A percentile compares a stretch with the other conserved stretches of the same genome.
These are phyloP conservation scores for Lenwebbia sp. DNA, from an alignment of 345 rosid genomes.

Conservation along the genomic window DNA sequence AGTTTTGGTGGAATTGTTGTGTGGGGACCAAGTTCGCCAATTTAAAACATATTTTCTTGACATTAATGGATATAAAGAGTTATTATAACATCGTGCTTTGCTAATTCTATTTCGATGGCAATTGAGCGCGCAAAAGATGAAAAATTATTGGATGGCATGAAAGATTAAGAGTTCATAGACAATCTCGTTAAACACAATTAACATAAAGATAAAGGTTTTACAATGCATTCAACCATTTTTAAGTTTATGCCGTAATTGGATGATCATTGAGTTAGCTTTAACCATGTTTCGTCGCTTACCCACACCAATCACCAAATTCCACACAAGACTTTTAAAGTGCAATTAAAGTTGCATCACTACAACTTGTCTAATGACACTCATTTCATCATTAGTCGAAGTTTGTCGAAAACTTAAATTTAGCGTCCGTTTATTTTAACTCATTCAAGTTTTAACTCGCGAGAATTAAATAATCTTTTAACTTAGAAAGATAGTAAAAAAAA, in stretches of 20 bases:
- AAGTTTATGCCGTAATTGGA: neutral
- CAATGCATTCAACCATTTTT: neutral
- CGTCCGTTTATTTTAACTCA: neutral
- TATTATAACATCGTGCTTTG: neutral
- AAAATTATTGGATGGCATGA: rapidly evolving
- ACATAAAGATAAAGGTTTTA: neutral
- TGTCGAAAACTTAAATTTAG: neutral
- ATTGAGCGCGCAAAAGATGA: neutral
- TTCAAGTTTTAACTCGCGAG: neutral
- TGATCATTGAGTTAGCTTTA: neutral
- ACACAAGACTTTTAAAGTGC: neutral
- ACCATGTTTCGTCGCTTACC: neutral
- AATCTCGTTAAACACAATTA: neutral
- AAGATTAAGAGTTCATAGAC: neutral
- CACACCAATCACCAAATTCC: neutral
- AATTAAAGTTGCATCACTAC: neutral
- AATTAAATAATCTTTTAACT: neutral
- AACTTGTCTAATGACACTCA: neutral
- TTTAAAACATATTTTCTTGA: neutral
- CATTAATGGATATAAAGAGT: neutral
- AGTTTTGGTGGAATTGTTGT: neutral
- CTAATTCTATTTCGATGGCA: neutral
- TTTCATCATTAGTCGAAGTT: neutral
- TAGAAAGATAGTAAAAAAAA: neutral
- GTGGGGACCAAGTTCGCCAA: neutral